Evolutionary conservation across 83 land plant species (phyloP).

Genomic region (Picea abies): DNA sequence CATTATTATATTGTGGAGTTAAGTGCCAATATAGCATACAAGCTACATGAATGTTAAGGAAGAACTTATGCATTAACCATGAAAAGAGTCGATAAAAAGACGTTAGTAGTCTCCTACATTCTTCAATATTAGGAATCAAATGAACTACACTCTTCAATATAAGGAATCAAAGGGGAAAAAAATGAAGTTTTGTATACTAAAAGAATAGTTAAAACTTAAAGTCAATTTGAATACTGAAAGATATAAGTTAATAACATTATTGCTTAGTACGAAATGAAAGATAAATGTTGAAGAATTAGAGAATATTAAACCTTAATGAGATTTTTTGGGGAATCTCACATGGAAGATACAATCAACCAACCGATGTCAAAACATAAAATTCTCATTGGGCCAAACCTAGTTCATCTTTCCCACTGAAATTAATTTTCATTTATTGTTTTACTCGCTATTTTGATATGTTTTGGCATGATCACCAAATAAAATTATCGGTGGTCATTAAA

Average conservation of each 20-base stretch:
- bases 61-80: neutral
- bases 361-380: neutral
- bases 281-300: neutral
- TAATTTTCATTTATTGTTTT: neutral
- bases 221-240: neutral
- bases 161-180: neutral
- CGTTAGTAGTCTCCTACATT: neutral
- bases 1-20: neutral
- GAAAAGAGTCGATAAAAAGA: neutral
- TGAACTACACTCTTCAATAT: neutral
- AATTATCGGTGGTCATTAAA: too few relatives aligned
- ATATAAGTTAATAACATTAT: neutral
- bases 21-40: neutral
- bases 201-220: neutral
- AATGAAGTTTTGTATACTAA: neutral
- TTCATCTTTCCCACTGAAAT: neutral
- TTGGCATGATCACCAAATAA: too few relatives aligned
- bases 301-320: neutral
- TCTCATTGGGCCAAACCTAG: neutral
- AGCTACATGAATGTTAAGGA: neutral
- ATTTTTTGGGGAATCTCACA: neutral
- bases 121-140: neutral
- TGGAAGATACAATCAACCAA: neutral
- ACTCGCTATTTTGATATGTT: too few relatives aligned
- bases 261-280: too few relatives aligned